Evolutionary conservation across 805 yeast species (phyloP).

Genomic region (Teunomyces pallodes): DNA sequence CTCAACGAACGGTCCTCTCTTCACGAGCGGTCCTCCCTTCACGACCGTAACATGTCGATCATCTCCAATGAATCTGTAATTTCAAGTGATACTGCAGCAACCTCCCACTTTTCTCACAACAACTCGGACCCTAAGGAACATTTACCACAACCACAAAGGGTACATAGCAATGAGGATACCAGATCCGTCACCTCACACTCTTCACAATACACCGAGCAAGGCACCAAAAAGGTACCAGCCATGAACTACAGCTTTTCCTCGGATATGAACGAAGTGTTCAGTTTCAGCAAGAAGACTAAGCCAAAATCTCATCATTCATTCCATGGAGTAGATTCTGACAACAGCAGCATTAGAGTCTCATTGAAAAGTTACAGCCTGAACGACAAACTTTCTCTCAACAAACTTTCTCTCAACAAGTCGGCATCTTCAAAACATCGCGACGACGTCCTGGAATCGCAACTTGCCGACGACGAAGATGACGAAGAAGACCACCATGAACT

Average conservation of each 20-base stretch:
- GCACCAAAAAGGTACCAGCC: slow-evolving; percentile 5
- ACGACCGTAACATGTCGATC: slow-evolving; percentile 4
- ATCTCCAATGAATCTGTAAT: slow-evolving; percentile 2
- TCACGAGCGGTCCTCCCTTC: not conserved
- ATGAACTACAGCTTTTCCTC: slow-evolving; percentile 9
- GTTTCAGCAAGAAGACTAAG: slow-evolving; percentile 10
- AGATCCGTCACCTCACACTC: not conserved
- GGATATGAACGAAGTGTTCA: slow-evolving; percentile 14
- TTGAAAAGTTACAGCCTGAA: slow-evolving; percentile 2
- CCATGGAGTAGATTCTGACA: slow-evolving; percentile 4
- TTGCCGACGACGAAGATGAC: slow-evolving; percentile 6
- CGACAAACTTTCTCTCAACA: not conserved
- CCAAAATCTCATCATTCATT: not conserved
- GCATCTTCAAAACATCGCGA: not conserved
- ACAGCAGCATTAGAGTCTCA: slow-evolving; percentile 1
- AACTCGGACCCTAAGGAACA: not conserved
- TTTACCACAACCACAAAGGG: not conserved
- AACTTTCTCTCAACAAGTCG: not conserved
- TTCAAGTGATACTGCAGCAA: slow-evolving; percentile 4
- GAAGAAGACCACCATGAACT: slow-evolving; percentile 13
- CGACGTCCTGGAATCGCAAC: not conserved
- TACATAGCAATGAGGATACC: not conserved
- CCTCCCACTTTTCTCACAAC: not conserved
- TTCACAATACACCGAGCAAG: not conserved
- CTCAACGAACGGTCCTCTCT: no score